Base-by-base conservation (phyloP, 1,284 basidiomycete genomes). In the Ustilago trichophora region DNA sequence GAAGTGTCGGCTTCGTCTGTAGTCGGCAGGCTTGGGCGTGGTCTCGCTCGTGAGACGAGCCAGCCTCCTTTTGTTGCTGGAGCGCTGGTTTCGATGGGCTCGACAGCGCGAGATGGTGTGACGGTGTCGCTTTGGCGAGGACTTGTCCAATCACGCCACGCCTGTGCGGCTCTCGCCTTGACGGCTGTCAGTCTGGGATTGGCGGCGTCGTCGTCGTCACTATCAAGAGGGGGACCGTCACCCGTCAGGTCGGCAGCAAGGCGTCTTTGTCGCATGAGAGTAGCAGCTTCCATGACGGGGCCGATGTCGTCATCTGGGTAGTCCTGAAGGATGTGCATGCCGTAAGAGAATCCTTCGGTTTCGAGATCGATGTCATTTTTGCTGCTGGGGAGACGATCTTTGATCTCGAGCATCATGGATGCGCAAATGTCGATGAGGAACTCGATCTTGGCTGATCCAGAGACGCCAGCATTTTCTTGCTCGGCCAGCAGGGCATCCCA, bases 401-500 rank as follows among this genome's bases (percentile, higher is more conserved):
- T 62, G 11, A 74, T 45, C 3, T 66, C 42, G 25, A 77, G 41
- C 8, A 81, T 57, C 57, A 81, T 72, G 10, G 78, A 73, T 21
- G 75, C 76, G 42, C 74, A 76, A 3, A 81, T 44, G 36, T 80
- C 77, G 41, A 80, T 71, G 12, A 81, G 56, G 16, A 79, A 76
- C n/a, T 74, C 72, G 46, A 79, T 68, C 51, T 76, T 78, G n/a
- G 67, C 62, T 11, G 65, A 62, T 6, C 50, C 44, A 6, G 52
- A 18, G 6, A 48, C 47, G 24, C 38, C 43, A 0, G 44, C 46
- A 18, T 54, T 41, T 25, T 55, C 62, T 24, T 74, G 58, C 49
- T 81, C 74, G 2, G 76, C 65, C 10, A 81, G 50, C 10, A 81
- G 41, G 2, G 72, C 72, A 41, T 81, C 79, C 79, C 79, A 81